Conservation (phyloP, 2,329 filamentous ascomycete species). For the Xylaria sp. region DNA sequence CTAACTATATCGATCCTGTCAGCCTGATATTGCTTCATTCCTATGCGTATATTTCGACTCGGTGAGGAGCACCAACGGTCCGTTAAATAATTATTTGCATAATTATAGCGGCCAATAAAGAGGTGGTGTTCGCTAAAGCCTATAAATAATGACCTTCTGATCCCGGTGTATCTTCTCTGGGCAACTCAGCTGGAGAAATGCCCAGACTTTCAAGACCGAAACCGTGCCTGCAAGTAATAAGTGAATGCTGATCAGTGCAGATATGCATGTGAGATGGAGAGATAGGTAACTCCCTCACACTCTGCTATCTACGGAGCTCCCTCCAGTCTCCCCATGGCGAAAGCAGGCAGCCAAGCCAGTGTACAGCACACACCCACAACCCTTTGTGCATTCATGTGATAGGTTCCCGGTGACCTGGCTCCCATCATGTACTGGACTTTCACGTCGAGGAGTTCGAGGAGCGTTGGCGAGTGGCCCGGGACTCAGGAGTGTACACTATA, state of each 20-base stretch:
- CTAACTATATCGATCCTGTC: not conserved
- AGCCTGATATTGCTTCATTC: not conserved
- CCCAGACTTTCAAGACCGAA: constrained; percentile 24
- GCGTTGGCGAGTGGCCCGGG: constrained; percentile 18
- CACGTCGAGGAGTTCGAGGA: constrained; percentile 13
- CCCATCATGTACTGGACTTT: constrained; percentile 33
- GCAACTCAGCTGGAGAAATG: constrained; percentile 14
- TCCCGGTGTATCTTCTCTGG: not conserved
- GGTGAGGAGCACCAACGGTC: not conserved
- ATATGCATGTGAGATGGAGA: constrained; percentile 37
- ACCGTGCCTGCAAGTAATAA: constrained; percentile 34
- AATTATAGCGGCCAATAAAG: constrained; percentile 5
- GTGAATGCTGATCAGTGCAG: constrained; percentile 37
- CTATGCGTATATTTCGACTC: not conserved
- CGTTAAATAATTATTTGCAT: not conserved
- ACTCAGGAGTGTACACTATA: too few species aligned
- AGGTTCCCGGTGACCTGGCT: constrained; percentile 33
- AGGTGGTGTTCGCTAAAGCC: not conserved
- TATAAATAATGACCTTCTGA: not conserved
- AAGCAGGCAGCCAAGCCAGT: constrained; percentile 16
- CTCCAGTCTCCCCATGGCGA: constrained; percentile 16
- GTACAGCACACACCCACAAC: constrained; percentile 16
- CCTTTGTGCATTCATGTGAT: constrained; percentile 8
- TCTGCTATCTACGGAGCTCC: constrained; percentile 12
- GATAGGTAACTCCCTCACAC: constrained; percentile 17